Conservation (phyloP, 2,329 filamentous ascomycete genomes). For the Neofusicoccum sp. region DNA sequence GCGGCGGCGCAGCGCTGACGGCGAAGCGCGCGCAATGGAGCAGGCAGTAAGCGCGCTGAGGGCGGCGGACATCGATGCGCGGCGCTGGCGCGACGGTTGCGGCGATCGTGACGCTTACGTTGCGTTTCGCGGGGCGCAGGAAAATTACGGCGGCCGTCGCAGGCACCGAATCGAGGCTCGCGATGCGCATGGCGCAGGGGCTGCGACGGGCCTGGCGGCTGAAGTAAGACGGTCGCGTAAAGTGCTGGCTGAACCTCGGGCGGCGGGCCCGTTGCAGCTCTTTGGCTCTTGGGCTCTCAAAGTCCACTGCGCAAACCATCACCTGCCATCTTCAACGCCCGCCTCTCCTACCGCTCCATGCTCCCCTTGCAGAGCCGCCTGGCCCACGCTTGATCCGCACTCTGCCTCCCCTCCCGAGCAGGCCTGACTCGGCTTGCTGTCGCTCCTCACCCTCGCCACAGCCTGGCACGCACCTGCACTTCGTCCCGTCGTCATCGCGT, state of each 20-base stretch:
- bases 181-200: background rate
- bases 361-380: constrained; percentile 10
- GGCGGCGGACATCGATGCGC: constrained; percentile 1
- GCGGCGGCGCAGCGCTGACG: background rate
- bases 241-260: no score
- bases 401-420: constrained; percentile 10
- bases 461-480: constrained; percentile 9
- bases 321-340: constrained; percentile 1
- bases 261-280: constrained; percentile 1
- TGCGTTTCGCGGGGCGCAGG: no score
- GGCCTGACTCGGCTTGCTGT: constrained; percentile 3
- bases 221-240: no score
- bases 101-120: background rate
- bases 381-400: constrained; percentile 16
- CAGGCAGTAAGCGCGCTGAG: background rate
- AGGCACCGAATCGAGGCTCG: background rate
- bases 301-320: constrained; percentile 14
- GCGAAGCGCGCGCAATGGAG: background rate
- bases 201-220: background rate
- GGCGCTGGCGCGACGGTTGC: constrained; percentile 10
- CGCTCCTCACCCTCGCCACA: background rate
- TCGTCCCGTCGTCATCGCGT: constrained; percentile 20
- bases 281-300: constrained; percentile 12
- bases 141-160: background rate
- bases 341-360: constrained; percentile 4